These are phyloP conservation scores for Cutaneotrichosporon dermatis DNA, from an alignment of 1,284 basidiomycete genomes.

Conservation along the genomic window DNA sequence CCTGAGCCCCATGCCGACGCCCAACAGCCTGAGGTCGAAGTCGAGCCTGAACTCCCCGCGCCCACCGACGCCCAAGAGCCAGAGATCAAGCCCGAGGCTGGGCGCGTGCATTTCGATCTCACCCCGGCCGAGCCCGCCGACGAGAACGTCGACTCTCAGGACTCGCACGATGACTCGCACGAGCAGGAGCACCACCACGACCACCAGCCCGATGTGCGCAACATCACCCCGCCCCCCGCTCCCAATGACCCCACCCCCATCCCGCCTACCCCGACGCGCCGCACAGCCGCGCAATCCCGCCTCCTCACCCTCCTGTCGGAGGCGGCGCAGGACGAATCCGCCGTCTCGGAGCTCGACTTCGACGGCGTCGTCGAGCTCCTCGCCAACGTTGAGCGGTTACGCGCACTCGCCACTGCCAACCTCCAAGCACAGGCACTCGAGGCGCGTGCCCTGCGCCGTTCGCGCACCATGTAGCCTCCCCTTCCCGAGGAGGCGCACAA, in stretches of 20 bases:
- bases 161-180: too few relatives aligned
- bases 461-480: not conserved
- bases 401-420: slow-evolving; percentile 20
- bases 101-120: too few relatives aligned
- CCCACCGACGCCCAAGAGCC: too few relatives aligned
- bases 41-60: too few relatives aligned
- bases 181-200: too few relatives aligned
- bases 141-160: too few relatives aligned
- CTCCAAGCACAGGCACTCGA: slow-evolving; percentile 7
- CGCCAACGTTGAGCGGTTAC: slow-evolving; percentile 26
- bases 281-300: slow-evolving; percentile 27
- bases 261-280: slow-evolving; percentile 17
- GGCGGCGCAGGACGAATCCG: slow-evolving; percentile 19
- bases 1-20: too few relatives aligned
- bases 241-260: not conserved
- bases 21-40: too few relatives aligned
- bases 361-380: slow-evolving; percentile 28
- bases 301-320: slow-evolving; percentile 29
- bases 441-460: not conserved
- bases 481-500: too few relatives aligned
- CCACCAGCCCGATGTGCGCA: not conserved
- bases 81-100: too few relatives aligned
- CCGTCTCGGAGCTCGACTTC: slow-evolving; percentile 30
- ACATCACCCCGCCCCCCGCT: not conserved
- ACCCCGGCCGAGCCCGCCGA: too few relatives aligned